Evolutionary conservation across 352 stramenopile genomes (phyloP), one percentile per base, ranked within the genome.

Genomic region (Plasmopara muralis): DNA sequence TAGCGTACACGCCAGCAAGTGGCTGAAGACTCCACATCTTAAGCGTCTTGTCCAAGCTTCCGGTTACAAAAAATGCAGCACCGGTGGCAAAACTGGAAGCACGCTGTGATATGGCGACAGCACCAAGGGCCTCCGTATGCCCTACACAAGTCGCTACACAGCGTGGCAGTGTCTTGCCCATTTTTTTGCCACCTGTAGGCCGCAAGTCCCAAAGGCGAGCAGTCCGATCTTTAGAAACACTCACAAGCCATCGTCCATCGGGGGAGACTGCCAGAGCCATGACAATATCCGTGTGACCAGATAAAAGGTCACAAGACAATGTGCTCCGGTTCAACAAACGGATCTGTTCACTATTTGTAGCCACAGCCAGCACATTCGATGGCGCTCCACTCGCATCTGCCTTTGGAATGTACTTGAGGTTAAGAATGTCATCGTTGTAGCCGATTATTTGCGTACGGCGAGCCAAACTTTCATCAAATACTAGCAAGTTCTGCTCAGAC

Each of bases 391-490:
- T 72, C 0, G 55, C 60, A 47, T 88, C 70, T 25, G 65, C 62
- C 34, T 67, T 65, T 5, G 90, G 91, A 50, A 98, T 82, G 47
- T 97, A 93, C 65, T 98, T 97, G 43, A 99, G 72, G 70, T 98
- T 97, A 0, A 99, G 75, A 43, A 99, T 96, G 62, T 99, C 96
- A 59, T 98, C 97, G 68, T 99, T 98, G 60, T 96, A 97, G 31
- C 95, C 77, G 53, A 93, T 90, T 53, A 91, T 89, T 57, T 92
- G 78, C 13, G 74, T 80, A 39, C 66, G 85, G 43, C 84, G 70
- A 53, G 64, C 55, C 30, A 94, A 65, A 13, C 72, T 66, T 45
- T 82, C 70, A 56, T 92, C 72, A 43, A 95, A 85, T 3, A 96
- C 61, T 18, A 93, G 53, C 50, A 95, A 83, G 55, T 95, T 96